These are phyloP conservation scores for Metarhizium rileyi DNA, from an alignment of 2,329 filamentous ascomycete genomes.

Conservation along the genomic window DNA sequence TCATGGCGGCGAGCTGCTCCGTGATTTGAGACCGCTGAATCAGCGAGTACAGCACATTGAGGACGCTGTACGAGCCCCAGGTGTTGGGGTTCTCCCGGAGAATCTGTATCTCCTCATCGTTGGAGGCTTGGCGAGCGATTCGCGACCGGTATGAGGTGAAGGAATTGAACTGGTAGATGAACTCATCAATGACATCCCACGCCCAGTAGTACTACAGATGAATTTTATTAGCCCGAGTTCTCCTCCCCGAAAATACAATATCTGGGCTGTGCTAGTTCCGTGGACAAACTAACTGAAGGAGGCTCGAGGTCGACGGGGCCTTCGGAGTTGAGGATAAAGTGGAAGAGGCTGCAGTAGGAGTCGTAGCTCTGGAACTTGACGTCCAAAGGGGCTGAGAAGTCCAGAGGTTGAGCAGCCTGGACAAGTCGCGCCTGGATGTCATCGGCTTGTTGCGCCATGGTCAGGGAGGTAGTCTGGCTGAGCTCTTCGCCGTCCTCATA, in stretches of 20 bases:
- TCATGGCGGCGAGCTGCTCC: constrained; percentile 91
- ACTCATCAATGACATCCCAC: constrained; percentile 99
- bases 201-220: constrained; percentile 85
- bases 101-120: constrained; percentile 84
- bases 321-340: constrained; percentile 98
- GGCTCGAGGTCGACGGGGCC: constrained; percentile 97
- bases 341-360: constrained; percentile 98
- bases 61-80: constrained; percentile 98
- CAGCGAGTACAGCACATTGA: constrained; percentile 98
- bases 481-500: constrained; percentile 80
- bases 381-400: constrained; percentile 91
- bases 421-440: constrained; percentile 89
- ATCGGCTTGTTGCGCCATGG: constrained; percentile 65
- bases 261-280: not conserved
- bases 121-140: constrained; percentile 71
- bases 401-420: constrained; percentile 86
- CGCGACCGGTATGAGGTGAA: constrained; percentile 96
- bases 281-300: constrained; percentile 64
- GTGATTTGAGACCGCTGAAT: constrained; percentile 98
- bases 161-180: constrained; percentile 99
- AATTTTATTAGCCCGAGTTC: not conserved
- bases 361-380: constrained; percentile 99
- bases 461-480: constrained; percentile 62
- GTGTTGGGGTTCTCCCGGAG: constrained; percentile 96
- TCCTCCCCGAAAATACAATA: not conserved